Percentiles rank a stretch among this genome's conserved stretches.
Evolutionary conservation across 805 yeast genomes (phyloP).

Genomic region (Barnettozyma botsteinii): DNA sequence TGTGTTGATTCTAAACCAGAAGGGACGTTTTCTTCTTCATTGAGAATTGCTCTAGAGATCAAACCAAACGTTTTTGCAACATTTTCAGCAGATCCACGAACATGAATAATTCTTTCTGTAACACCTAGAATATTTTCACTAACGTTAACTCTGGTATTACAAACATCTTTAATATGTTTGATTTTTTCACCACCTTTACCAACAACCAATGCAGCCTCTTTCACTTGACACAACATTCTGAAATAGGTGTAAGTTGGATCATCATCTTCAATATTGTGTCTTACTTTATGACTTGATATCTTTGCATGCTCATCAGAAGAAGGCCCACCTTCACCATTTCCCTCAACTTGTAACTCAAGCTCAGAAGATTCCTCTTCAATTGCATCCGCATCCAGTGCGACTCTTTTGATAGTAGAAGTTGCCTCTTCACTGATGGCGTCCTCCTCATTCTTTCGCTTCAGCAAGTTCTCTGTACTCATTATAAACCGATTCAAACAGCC

Average conservation of each 20-base stretch:
- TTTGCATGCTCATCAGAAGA: conserved; percentile 1
- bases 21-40: conserved; percentile 60
- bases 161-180: conserved; percentile 53
- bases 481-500: neutral
- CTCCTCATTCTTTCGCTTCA: conserved; percentile 68
- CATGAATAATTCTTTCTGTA: conserved; percentile 68
- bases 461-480: conserved; percentile 15
- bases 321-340: conserved; percentile 1
- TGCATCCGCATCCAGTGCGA: conserved; percentile 63
- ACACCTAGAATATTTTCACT: conserved; percentile 67
- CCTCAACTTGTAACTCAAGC: conserved; percentile 9
- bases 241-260: conserved; percentile 61
- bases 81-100: conserved; percentile 68
- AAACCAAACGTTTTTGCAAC: conserved; percentile 81
- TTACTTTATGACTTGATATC: conserved; percentile 26
- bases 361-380: conserved; percentile 28
- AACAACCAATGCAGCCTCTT: conserved; percentile 69
- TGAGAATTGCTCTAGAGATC: conserved; percentile 57
- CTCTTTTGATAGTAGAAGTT: conserved; percentile 55
- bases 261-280: conserved; percentile 22
- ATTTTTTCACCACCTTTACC: conserved; percentile 80
- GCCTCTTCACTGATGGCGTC: conserved; percentile 31
- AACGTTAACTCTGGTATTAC: conserved; percentile 62
- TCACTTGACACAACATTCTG: conserved; percentile 70
- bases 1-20: conserved; percentile 50